Conservation (phyloP, 306 rosid species). For the Citrullus colocynthis region DNA sequence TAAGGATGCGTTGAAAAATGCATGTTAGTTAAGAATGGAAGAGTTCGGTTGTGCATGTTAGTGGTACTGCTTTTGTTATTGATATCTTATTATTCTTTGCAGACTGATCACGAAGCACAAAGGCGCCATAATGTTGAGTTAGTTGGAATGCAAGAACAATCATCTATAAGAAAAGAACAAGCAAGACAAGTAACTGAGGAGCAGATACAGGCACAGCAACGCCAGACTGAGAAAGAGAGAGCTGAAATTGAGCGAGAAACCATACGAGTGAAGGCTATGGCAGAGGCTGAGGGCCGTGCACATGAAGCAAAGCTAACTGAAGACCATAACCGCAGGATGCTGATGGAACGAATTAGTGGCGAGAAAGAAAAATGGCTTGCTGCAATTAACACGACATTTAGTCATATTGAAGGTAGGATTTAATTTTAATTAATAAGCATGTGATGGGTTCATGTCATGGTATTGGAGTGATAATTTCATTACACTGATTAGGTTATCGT, state of each 20-base stretch:
- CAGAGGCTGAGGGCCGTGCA: conserved; percentile 88
- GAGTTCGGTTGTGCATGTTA: neutral
- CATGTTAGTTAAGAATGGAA: neutral
- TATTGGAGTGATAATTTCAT: neutral
- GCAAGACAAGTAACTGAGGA: conserved; percentile 83
- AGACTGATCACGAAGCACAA: conserved; percentile 87
- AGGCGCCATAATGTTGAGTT: conserved; percentile 79
- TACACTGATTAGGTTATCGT: neutral
- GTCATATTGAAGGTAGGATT: conserved; percentile 85
- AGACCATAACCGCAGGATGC: conserved; percentile 87
- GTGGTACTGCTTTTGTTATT: conserved; percentile 4
- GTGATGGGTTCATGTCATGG: neutral
- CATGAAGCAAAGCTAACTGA: conserved; percentile 78
- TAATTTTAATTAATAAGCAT: neutral
- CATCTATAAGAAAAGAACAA: conserved; percentile 71
- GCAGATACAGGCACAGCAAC: conserved; percentile 82
- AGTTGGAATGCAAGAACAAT: conserved; percentile 88
- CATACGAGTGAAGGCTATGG: conserved; percentile 82
- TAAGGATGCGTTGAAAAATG: neutral
- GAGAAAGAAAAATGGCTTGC: conserved; percentile 99
- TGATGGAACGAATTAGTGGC: conserved; percentile 67
- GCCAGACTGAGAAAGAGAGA: conserved; percentile 77
- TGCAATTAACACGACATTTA: conserved; percentile 80
- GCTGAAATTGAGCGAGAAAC: conserved; percentile 92
- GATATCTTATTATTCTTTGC: conserved; percentile 10